A percentile compares a stretch with the other conserved stretches of the same genome.
Evolutionary conservation across 495 filamentous ascomycete species (phyloP).

Genomic region (Jackrogersella multiformis): DNA sequence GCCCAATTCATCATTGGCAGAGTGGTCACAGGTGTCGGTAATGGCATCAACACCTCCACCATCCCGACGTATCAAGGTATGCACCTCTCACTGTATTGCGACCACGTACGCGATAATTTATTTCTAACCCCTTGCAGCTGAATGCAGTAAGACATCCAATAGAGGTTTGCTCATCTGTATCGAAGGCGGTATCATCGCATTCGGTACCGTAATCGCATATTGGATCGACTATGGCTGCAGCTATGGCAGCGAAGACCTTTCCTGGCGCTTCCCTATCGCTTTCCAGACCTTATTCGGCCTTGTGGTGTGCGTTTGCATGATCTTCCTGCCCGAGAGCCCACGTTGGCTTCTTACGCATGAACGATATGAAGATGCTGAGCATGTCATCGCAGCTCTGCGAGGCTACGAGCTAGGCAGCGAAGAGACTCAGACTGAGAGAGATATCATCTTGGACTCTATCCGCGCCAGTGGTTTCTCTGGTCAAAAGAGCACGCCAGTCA

Average conservation of each 20-base stretch:
- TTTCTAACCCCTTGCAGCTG: constrained; percentile 25
- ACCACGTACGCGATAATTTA: too few relatives aligned
- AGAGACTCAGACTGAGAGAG: constrained; percentile 63
- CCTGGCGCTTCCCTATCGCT: constrained; percentile 78
- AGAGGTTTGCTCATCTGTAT: constrained; percentile 80
- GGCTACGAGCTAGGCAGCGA: constrained; percentile 64
- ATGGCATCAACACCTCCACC: constrained; percentile 76
- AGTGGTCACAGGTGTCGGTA: constrained; percentile 73
- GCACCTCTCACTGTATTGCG: constrained; percentile 51
- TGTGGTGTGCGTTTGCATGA: constrained; percentile 68
- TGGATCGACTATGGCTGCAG: constrained; percentile 78
- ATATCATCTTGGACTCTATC: constrained; percentile 68
- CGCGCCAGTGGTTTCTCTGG: constrained; percentile 51
- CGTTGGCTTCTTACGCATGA: constrained; percentile 75
- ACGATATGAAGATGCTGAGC: constrained; percentile 68
- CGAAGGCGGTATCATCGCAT: constrained; percentile 76
- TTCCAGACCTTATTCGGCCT: constrained; percentile 76
- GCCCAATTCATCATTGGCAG: constrained; percentile 77
- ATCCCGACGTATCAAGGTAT: constrained; percentile 80
- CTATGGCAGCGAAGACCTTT: constrained; percentile 66
- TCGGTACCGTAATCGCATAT: constrained; percentile 76
- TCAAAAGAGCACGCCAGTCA: constrained; percentile 55
- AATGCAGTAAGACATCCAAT: constrained; percentile 71
- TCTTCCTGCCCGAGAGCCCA: constrained; percentile 73
- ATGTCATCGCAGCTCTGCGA: constrained; percentile 69